These are phyloP conservation scores for Santalum album DNA, from an alignment of 164 flowering plant genomes.

Conservation along the genomic window DNA sequence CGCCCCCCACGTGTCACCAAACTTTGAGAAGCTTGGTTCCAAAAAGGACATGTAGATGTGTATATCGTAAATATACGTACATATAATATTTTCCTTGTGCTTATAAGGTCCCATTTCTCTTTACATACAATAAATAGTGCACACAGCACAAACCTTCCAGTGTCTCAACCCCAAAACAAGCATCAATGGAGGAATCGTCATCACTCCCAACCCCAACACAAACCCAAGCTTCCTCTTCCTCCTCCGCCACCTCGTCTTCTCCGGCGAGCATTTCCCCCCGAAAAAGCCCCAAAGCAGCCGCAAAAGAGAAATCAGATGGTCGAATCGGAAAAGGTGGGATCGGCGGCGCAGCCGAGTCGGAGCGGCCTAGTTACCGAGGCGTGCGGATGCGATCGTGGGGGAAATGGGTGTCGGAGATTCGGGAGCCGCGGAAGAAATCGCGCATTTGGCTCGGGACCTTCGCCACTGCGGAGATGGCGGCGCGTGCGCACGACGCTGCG, in stretches of 20 bases:
- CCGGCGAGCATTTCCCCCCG: background rate
- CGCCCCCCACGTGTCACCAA: too few species aligned
- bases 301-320: background rate
- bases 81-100: too few species aligned
- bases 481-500: constrained; percentile 50
- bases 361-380: constrained; percentile 36
- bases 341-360: constrained; percentile 9
- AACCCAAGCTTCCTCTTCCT: constrained; percentile 3
- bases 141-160: background rate
- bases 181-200: background rate
- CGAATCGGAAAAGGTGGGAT: background rate
- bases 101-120: background rate
- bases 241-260: constrained; percentile 10
- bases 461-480: constrained; percentile 49
- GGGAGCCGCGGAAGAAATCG: constrained; percentile 46
- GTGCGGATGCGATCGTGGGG: constrained; percentile 59
- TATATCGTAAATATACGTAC: too few species aligned
- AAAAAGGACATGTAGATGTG: too few species aligned
- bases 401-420: constrained; percentile 55
- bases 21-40: too few species aligned
- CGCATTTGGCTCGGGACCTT: constrained; percentile 55
- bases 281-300: too few species aligned
- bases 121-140: too few species aligned
- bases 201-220: background rate
- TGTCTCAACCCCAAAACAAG: background rate